Conservation (phyloP, 495 filamentous ascomycete genomes). For the Penicillium macrosclerotiorum region DNA sequence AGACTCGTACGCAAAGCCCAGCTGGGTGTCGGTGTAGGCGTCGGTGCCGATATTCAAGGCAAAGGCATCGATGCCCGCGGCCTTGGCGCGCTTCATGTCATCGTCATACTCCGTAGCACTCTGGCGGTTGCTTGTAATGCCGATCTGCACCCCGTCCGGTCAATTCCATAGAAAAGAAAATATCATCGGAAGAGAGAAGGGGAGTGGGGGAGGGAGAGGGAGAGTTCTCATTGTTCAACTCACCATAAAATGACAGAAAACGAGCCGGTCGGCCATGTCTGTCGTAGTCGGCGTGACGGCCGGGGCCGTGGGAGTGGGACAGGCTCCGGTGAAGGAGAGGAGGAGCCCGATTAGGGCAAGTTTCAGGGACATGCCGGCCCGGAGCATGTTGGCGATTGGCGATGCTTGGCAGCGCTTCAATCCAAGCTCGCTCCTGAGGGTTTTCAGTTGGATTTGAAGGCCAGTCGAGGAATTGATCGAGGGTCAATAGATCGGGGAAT, state of each 20-base stretch:
- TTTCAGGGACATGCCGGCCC: conserved; percentile 2
- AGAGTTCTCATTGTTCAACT: conserved; percentile 4
- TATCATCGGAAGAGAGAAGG: no score
- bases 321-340: conserved; percentile 2
- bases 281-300: neutral
- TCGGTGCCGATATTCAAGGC: conserved; percentile 58
- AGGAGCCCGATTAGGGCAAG: conserved; percentile 14
- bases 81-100: conserved; percentile 56
- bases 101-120: conserved; percentile 52
- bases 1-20: conserved; percentile 55
- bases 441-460: no score
- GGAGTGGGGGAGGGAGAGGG: neutral
- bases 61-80: conserved; percentile 58
- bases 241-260: conserved; percentile 63
- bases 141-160: no score
- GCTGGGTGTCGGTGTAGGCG: conserved; percentile 50
- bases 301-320: neutral
- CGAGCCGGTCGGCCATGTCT: conserved; percentile 33
- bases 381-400: conserved; percentile 10
- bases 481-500: no score
- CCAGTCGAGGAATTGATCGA: no score
- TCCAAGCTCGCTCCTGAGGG: no score
- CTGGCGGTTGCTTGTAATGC: conserved; percentile 49
- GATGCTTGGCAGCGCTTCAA: no score
- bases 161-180: no score